These are phyloP conservation scores for Echeveria elegans DNA, from an alignment of 164 flowering plant genomes.

Conservation along the genomic window DNA sequence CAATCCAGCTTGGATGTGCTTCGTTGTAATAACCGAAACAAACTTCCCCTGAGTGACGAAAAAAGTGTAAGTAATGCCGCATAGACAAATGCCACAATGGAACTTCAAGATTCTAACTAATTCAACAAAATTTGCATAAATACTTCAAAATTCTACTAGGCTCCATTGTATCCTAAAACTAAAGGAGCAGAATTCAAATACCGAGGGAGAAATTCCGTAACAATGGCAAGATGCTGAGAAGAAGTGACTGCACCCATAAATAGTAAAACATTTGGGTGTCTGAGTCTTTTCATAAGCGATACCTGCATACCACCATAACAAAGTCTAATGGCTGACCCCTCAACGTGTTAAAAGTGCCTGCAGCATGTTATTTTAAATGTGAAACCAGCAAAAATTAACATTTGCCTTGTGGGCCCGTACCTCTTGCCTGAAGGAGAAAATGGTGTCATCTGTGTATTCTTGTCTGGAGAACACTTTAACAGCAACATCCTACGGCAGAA, in stretches of 20 bases:
- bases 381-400: neutral
- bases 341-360: neutral
- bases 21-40: slow-evolving; percentile 74
- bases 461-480: slow-evolving; percentile 92
- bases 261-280: slow-evolving; percentile 92
- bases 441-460: slow-evolving; percentile 91
- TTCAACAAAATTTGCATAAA: neutral
- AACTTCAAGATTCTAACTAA: no score
- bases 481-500: slow-evolving; percentile 83
- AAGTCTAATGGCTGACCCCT: neutral
- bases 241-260: slow-evolving; percentile 99
- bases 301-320: slow-evolving; percentile 48
- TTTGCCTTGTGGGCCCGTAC: slow-evolving; percentile 31
- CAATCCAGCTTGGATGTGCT: slow-evolving; percentile 69
- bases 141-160: neutral
- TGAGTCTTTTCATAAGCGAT: slow-evolving; percentile 88
- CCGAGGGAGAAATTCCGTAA: slow-evolving; percentile 99
- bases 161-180: neutral
- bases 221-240: slow-evolving; percentile 86
- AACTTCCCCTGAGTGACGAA: slow-evolving; percentile 67
- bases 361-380: neutral
- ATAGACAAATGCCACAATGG: neutral
- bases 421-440: slow-evolving; percentile 85
- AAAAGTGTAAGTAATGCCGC: neutral
- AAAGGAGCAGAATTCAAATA: neutral